phyloP scores from a whole-genome alignment of 768 basidiomycete species.

The Boletus rubescentipes region DNA sequence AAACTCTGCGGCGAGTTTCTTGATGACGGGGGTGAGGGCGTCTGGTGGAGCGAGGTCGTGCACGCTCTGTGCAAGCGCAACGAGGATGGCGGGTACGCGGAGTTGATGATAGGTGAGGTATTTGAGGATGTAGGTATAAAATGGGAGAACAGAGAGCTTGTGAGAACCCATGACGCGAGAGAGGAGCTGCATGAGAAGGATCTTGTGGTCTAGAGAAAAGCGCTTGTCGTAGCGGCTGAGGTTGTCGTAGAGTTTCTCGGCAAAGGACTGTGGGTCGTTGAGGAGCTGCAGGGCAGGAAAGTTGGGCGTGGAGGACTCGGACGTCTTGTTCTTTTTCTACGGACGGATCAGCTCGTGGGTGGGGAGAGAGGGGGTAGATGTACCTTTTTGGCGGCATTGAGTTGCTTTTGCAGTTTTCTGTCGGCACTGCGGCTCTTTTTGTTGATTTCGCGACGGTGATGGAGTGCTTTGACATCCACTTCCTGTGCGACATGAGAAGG shows the following conservation, averaged over 20 bases:
- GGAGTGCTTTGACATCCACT: constrained; percentile 68
- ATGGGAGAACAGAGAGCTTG: constrained; percentile 89
- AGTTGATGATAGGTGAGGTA: constrained; percentile 93
- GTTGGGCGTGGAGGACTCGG: constrained; percentile 48
- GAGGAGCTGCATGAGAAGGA: constrained; percentile 94
- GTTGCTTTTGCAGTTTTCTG: constrained; percentile 71
- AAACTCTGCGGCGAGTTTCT: constrained; percentile 93
- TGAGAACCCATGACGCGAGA: constrained; percentile 91
- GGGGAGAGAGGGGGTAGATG: constrained; percentile 6
- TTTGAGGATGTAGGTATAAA: constrained; percentile 95
- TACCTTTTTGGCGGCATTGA: constrained; percentile 77
- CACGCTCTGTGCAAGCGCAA: constrained; percentile 89
- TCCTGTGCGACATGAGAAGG: constrained; percentile 38
- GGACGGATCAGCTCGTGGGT: constrained; percentile 31
- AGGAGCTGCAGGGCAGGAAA: constrained; percentile 92
- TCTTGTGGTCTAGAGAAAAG: constrained; percentile 96
- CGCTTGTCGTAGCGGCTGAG: constrained; percentile 87
- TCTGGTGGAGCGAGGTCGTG: constrained; percentile 97
- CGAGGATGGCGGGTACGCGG: constrained; percentile 89
- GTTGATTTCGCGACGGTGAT: constrained; percentile 89
- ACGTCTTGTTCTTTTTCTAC: constrained; percentile 37
- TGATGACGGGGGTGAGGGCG: constrained; percentile 81
- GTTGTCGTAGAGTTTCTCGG: constrained; percentile 87
- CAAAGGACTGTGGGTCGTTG: constrained; percentile 94
- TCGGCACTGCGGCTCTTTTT: constrained; percentile 87